These are phyloP conservation scores for Glycine tomentella DNA, from an alignment of 306 rosid species.

Conservation along the genomic window DNA sequence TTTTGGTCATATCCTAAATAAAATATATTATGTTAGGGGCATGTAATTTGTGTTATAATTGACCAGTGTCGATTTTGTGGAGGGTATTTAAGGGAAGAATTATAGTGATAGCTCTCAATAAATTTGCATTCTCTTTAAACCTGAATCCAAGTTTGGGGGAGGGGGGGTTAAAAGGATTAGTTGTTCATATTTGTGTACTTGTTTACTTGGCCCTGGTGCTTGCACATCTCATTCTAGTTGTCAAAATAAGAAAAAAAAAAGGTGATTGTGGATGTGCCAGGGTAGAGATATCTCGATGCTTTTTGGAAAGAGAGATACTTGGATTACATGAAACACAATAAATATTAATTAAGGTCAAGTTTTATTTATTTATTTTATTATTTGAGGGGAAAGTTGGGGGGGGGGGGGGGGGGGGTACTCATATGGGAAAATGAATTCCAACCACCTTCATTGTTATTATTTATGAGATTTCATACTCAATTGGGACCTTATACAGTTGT, in stretches of 20 bases:
- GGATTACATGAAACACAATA: conserved; percentile 36
- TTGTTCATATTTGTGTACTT: conserved; percentile 14
- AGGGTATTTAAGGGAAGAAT: conserved; percentile 37
- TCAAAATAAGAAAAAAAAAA: conserved; percentile 32
- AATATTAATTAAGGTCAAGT: conserved; percentile 31
- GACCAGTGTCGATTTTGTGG: conserved; percentile 45
- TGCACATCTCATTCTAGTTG: conserved; percentile 36
- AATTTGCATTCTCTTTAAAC: conserved; percentile 30
- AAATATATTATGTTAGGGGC: conserved; percentile 26
- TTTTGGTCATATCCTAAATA: conserved; percentile 31
- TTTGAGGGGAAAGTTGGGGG: no score
- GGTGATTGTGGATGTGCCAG: conserved; percentile 40
- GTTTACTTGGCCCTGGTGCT: conserved; percentile 26
- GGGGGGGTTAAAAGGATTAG: background rate
- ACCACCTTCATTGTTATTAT: conserved; percentile 48
- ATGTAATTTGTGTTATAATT: conserved; percentile 25
- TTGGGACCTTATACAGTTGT: conserved; percentile 64
- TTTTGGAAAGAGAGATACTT: conserved; percentile 46
- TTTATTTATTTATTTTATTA: no score
- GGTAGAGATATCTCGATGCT: conserved; percentile 33
- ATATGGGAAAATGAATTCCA: conserved; percentile 52
- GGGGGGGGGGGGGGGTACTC: no score
- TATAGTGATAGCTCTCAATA: conserved; percentile 35
- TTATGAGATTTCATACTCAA: conserved; percentile 56
- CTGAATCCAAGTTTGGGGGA: background rate